A percentile compares a stretch with the other conserved stretches of the same genome.
These are phyloP conservation scores for Durotheca rogersii DNA, from an alignment of 495 filamentous ascomycete genomes.

Conservation along the genomic window DNA sequence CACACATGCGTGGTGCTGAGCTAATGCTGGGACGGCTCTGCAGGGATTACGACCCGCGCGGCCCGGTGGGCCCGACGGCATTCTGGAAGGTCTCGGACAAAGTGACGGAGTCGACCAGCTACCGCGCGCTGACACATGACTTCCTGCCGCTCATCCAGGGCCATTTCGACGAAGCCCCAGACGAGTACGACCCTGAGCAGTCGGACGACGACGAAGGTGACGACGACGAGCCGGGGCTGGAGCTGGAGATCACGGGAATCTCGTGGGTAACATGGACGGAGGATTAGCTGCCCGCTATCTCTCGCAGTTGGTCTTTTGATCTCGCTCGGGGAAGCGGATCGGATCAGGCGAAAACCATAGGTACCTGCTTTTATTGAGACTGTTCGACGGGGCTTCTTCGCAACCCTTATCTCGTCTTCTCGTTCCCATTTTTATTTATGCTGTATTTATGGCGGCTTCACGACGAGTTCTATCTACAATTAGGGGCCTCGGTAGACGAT, in stretches of 20 bases:
- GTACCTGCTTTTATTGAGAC: too few relatives aligned
- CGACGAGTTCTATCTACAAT: too few relatives aligned
- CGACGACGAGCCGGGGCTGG: constrained; percentile 9
- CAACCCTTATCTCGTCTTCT: too few relatives aligned
- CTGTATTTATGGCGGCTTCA: too few relatives aligned
- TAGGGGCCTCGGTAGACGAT: too few relatives aligned
- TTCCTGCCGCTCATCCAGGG: constrained; percentile 24
- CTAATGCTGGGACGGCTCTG: too few relatives aligned
- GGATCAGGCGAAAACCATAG: too few relatives aligned
- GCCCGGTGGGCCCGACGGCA: constrained; percentile 63
- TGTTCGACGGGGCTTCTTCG: too few relatives aligned
- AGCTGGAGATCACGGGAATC: constrained; percentile 18
- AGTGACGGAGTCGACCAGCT: constrained; percentile 2
- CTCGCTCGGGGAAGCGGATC: too few relatives aligned
- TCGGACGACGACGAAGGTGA: constrained; percentile 8
- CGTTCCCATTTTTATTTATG: too few relatives aligned
- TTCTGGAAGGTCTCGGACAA: constrained; percentile 66
- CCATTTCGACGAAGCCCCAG: constrained; percentile 3
- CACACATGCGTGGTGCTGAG: constrained; percentile 11
- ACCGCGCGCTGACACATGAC: constrained; percentile 10
- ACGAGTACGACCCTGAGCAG: constrained; percentile 5
- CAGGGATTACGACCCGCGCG: constrained; percentile 58
- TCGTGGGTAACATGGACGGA: constrained; percentile 19
- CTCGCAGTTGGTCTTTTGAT: too few relatives aligned
- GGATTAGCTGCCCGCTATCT: too few relatives aligned